A percentile compares a stretch with the other conserved stretches of the same genome.
These are phyloP conservation scores for Boletus bicolor DNA, from an alignment of 768 basidiomycete genomes.

Conservation along the genomic window DNA sequence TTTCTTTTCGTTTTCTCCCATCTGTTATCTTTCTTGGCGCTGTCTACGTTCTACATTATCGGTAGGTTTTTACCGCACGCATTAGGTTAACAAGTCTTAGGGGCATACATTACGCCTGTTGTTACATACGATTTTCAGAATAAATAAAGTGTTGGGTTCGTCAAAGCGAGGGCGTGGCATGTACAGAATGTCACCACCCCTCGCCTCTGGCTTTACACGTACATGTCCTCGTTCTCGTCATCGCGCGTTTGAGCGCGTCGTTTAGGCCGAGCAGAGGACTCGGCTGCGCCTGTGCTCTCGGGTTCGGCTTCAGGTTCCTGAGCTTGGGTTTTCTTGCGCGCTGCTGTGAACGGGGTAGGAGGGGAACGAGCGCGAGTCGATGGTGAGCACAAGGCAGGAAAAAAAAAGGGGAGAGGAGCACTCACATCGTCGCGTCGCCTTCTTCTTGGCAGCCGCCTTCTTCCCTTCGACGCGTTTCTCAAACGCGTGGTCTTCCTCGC, in stretches of 20 bases:
- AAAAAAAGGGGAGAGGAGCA: neutral
- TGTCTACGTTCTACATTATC: neutral
- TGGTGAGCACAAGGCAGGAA: neutral
- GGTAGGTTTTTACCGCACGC: conserved; percentile 12
- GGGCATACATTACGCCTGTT: conserved; percentile 9
- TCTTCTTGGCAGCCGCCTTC: conserved; percentile 74
- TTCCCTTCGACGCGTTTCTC: conserved; percentile 84
- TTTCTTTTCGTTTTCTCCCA: neutral
- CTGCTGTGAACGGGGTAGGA: conserved; percentile 11
- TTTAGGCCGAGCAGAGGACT: conserved; percentile 4
- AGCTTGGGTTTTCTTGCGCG: conserved; percentile 30
- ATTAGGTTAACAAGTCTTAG: conserved; percentile 3
- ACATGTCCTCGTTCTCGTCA: conserved; percentile 26
- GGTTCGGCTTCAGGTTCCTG: conserved; percentile 18
- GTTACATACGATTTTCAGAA: conserved; percentile 4
- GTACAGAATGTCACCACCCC: neutral
- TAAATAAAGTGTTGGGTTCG: neutral
- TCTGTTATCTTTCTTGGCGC: neutral
- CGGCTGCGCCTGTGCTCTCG: neutral
- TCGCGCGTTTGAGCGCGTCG: conserved; percentile 8
- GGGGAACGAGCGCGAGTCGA: no score
- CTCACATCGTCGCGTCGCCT: conserved; percentile 53
- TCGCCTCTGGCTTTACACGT: conserved; percentile 8
- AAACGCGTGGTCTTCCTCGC: conserved; percentile 87
- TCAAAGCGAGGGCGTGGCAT: neutral